Base-by-base conservation (phyloP, 2,329 filamentous ascomycete genomes). In the Ophiostoma triangulosporum region DNA sequence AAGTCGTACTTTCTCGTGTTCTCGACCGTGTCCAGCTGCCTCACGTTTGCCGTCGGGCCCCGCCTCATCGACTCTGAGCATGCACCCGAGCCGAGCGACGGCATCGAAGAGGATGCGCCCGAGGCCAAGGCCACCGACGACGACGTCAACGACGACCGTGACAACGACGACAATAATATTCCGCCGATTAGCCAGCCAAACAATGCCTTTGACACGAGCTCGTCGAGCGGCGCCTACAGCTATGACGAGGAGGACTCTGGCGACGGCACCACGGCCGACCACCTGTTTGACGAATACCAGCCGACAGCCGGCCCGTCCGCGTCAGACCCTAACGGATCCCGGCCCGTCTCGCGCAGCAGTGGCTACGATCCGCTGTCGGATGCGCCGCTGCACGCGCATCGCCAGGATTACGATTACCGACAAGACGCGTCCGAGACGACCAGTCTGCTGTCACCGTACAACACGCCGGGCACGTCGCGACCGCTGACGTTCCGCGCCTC, bases 1-100 rank as follows among this genome's bases (percentile, higher is more conserved):
- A 78, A 83, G 61, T 77, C 76, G 14, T 85, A 83, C 63, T 83
- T 85, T 60, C 66, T 85, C 3, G 74, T 85, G 55, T 83, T 80
- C 58, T 74, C 80, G 3, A 83, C 82, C 53, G 70, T 84, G 9
- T 75, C 73, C 40, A 83, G 80, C 60, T 78, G 74, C 51, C 65
- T 84, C 55, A 84, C 80, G 0, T 85, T 84, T 62, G 77, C 77
- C 0, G 66, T 84, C 3, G 81, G 80, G 0, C 80, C 81, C 1
- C 68, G 73, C 12, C 66, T 84, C 36, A 70, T 84, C 48, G 74
- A 77, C 57, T 64, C 62, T 46, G 68, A 70, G 54, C 62, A 68
- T 50, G 64, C 63, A 1, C 66, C 69, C 3, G 48, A 50, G 32
- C 15, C 43, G 7, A 17, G n/a, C 9, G 43, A 46, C 26, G 40